Evolutionary conservation across 306 rosid genomes (phyloP), one percentile per base, ranked within the genome.

Genomic region (Sophora flavescens): DNA sequence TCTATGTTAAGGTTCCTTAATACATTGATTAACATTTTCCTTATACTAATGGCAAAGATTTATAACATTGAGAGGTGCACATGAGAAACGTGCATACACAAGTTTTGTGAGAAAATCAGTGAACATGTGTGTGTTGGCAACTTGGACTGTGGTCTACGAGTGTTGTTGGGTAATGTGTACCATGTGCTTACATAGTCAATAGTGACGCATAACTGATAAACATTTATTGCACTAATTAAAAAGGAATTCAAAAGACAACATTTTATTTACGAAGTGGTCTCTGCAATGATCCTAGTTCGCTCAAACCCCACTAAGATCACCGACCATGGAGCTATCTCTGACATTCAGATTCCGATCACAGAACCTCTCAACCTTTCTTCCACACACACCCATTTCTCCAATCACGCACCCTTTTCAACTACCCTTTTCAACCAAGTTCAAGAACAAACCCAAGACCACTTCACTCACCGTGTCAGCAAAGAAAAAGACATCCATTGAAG

Each of bases 401-500:
- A 38, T 60, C 62, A 61, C 45, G 3, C 72, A 56, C 62, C 64
- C 71, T 16, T 68, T 66, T 39, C 56, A 48, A 8, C 17, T 5
- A 8, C 77, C 80, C 85, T 70, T 68, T 58, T 14, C 68, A 10
- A 67, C 70, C 12, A 75, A 33, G 36, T 26, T 60, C 58, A 68
- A 33, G 22, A 41, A 15, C 16, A 66, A 17, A 52, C 84, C 78
- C 30, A 80, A 41, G 35, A 52, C 53, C 13, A 32, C 54, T 14
- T 68, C n/a, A 54, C 68, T 84, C 11, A 69, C 65, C 0, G 78
- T 89, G 0, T 42, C 58, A 0, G 93, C 92, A 5, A 61, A 60
- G 68, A 84, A 64, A 71, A 86, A 63, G 76, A 16, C 68, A 3
- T 74, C 90, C 3, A 78, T 88, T 16, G 91, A 90, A 48, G 93